A percentile compares a stretch with the other conserved stretches of the same genome.
Conservation (phyloP, 495 filamentous ascomycete species). For the Corynascus novoguineensis region DNA sequence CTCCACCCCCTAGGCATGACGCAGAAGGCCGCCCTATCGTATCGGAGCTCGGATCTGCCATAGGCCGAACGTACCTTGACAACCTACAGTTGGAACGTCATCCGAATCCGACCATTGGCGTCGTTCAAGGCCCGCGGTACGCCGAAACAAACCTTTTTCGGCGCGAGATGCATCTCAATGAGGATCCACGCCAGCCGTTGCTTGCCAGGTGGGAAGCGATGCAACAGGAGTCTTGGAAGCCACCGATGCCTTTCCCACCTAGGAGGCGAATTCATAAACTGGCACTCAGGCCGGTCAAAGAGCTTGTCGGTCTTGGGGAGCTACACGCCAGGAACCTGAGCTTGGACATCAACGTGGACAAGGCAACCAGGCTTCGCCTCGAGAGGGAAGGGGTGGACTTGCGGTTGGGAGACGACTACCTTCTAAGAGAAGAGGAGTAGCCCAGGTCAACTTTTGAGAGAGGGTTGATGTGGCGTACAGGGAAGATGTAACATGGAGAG, state of each 20-base stretch:
- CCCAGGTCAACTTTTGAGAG: not conserved
- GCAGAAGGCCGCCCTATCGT: conserved; percentile 14
- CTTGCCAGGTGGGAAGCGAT: conserved; percentile 22
- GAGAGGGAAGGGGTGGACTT: conserved; percentile 18
- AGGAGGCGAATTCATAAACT: conserved; percentile 5
- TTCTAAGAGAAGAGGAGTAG: conserved; percentile 14
- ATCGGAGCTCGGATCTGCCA: conserved; percentile 16
- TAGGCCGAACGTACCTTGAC: conserved; percentile 27
- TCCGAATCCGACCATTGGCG: conserved; percentile 37
- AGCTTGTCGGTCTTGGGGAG: not conserved
- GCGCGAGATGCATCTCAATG: conserved; percentile 36
- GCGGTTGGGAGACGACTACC: conserved; percentile 7
- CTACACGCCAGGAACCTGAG: conserved; percentile 23
- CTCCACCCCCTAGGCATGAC: conserved; percentile 30
- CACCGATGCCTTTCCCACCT: not conserved
- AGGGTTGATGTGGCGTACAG: not conserved
- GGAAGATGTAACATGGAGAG: not conserved
- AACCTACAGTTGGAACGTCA: conserved; percentile 28
- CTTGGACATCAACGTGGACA: conserved; percentile 25
- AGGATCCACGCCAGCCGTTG: conserved; percentile 31
- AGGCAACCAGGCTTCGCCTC: conserved; percentile 16
- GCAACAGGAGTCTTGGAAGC: conserved; percentile 25
- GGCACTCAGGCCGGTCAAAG: conserved; percentile 8
- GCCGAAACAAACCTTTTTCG: conserved; percentile 32
- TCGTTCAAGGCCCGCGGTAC: conserved; percentile 44